These are phyloP conservation scores for Coniochaeta ligniaria DNA, from an alignment of 2,329 filamentous ascomycete species.

Conservation along the genomic window DNA sequence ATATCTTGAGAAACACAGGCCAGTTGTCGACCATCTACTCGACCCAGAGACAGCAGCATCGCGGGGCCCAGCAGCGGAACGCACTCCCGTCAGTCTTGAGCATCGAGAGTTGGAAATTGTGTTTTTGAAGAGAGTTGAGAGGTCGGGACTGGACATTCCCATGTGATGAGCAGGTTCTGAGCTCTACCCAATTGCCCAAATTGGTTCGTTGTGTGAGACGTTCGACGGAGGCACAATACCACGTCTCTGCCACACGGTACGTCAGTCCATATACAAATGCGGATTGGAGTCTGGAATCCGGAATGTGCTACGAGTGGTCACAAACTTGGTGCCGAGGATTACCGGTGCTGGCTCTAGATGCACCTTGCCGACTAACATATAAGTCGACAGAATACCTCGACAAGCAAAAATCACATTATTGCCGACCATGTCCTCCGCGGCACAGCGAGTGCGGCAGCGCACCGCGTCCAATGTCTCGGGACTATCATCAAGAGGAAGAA, in stretches of 20 bases:
- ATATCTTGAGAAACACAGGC: neutral
- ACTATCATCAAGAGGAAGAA: slow-evolving; percentile 42
- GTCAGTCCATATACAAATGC: slow-evolving; percentile 12
- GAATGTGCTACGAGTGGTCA: neutral
- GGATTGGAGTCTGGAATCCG: neutral
- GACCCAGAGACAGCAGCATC: neutral
- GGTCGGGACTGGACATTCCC: slow-evolving; percentile 8
- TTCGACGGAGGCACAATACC: slow-evolving; percentile 15
- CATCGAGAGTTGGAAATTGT: neutral
- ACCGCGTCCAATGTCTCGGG: slow-evolving; percentile 52
- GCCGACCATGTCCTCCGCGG: slow-evolving; percentile 49
- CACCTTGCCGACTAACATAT: slow-evolving; percentile 18
- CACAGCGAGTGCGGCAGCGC: slow-evolving; percentile 49
- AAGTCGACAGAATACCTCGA: slow-evolving; percentile 7
- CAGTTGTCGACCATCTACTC: neutral
- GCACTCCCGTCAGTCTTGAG: neutral
- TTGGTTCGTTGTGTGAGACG: slow-evolving; percentile 28
- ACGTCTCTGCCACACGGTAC: slow-evolving; percentile 30
- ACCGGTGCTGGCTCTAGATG: slow-evolving; percentile 7
- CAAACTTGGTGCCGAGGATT: slow-evolving; percentile 11
- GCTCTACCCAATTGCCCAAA: slow-evolving; percentile 29
- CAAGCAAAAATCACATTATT: slow-evolving; percentile 27
- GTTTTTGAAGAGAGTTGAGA: neutral
- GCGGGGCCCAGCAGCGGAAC: neutral
- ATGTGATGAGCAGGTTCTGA: slow-evolving; percentile 33